Evolutionary conservation across 1,284 basidiomycete genomes (phyloP).

Genomic region (Mrakiaceae sp.): DNA sequence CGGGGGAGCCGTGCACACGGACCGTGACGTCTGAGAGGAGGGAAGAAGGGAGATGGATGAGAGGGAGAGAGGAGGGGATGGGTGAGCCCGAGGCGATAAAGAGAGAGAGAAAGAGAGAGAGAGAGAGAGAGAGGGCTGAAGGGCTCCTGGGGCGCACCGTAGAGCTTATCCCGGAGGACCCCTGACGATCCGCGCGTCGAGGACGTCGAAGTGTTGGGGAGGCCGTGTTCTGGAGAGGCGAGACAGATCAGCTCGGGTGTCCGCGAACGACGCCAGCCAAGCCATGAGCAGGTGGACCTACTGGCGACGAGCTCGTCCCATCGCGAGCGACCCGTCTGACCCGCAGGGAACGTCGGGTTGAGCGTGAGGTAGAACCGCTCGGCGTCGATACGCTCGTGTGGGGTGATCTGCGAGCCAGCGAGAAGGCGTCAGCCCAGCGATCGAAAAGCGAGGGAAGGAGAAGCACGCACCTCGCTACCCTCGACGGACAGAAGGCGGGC

Average conservation of each 20-base stretch:
- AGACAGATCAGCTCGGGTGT: not conserved
- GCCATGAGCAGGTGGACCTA: not conserved
- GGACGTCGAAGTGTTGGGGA: not conserved
- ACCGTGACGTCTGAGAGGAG: not conserved
- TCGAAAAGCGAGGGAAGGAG: not conserved
- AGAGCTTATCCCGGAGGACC: conserved; percentile 2
- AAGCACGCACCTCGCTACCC: conserved; percentile 47
- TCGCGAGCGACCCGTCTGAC: not conserved
- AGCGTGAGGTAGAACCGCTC: conserved; percentile 70
- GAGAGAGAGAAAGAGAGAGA: not conserved
- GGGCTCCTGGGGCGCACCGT: not conserved
- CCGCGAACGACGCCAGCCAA: not conserved
- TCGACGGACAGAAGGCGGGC: conserved; percentile 55
- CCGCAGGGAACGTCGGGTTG: not conserved
- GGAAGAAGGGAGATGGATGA: not conserved
- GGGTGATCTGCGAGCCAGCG: conserved; percentile 45
- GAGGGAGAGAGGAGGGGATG: not conserved
- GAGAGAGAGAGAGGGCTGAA: not conserved
- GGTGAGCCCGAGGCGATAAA: not conserved
- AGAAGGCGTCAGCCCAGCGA: not conserved
- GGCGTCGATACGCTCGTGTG: conserved; percentile 66
- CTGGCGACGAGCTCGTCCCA: conserved; percentile 9
- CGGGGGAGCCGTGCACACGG: not conserved
- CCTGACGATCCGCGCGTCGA: not conserved
- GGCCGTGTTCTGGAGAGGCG: not conserved